phyloP scores from a whole-genome alignment of 768 basidiomycete species.

The Chiua virens region DNA sequence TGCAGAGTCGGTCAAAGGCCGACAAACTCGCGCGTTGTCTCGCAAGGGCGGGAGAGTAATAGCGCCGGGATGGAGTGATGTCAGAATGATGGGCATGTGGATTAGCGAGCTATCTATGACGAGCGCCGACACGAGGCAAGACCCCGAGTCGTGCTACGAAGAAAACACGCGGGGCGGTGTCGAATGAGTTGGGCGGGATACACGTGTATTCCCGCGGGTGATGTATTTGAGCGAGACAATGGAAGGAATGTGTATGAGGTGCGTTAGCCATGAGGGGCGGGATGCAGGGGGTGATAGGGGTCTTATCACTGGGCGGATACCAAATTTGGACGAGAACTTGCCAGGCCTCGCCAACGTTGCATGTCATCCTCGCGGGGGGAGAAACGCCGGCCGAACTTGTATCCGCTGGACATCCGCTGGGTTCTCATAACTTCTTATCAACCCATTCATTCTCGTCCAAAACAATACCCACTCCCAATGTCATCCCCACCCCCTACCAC shows the following conservation, averaged over 20 bases:
- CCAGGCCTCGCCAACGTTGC: conserved; percentile 32
- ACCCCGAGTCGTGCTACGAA: conserved; percentile 19
- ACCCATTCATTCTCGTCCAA: neutral
- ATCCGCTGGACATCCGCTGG: conserved; percentile 16
- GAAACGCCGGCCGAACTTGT: conserved; percentile 26
- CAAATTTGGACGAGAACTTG: conserved; percentile 9
- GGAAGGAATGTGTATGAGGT: conserved; percentile 1
- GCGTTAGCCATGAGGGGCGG: conserved; percentile 22
- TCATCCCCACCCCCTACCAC: conserved; percentile 15
- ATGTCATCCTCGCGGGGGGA: conserved; percentile 24
- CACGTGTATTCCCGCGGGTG: too few relatives aligned
- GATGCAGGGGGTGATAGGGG: conserved; percentile 6
- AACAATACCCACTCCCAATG: neutral
- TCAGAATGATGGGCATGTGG: conserved; percentile 1
- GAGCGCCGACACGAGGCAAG: conserved; percentile 34
- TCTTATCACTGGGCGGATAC: neutral
- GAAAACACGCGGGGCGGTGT: conserved; percentile 13
- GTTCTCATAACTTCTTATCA: conserved; percentile 16
- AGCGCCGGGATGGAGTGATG: neutral
- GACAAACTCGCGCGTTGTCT: conserved; percentile 2
- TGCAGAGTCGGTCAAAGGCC: neutral
- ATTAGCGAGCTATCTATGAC: conserved; percentile 10
- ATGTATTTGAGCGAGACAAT: neutral
- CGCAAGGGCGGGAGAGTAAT: neutral
- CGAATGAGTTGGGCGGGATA: too few relatives aligned